Percentiles rank a stretch among this genome's conserved stretches.
Evolutionary conservation across 441 rosid species (phyloP).

Genomic region (Pelargonium citronellum): DNA sequence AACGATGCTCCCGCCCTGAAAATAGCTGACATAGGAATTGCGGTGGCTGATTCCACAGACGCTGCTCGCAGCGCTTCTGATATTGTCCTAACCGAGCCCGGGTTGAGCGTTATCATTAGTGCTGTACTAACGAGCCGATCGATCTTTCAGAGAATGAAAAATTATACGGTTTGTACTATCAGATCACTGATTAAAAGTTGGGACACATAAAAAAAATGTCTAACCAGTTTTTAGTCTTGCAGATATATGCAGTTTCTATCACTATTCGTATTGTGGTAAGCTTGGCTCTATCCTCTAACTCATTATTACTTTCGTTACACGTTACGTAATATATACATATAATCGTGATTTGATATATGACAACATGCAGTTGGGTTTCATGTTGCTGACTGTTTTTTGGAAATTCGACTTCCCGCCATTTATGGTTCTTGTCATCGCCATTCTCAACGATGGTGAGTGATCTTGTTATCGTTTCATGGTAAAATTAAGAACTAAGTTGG

Average conservation of each 20-base stretch:
- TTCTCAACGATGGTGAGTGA: slow-evolving; percentile 50
- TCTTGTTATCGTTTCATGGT: neutral
- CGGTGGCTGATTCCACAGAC: slow-evolving; percentile 89
- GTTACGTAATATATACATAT: neutral
- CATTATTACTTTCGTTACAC: neutral
- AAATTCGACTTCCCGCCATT: slow-evolving; percentile 88
- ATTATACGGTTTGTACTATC: slow-evolving; percentile 45
- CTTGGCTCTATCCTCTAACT: neutral
- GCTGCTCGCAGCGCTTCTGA: slow-evolving; percentile 87
- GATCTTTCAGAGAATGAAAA: slow-evolving; percentile 96
- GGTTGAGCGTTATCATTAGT: slow-evolving; percentile 74
- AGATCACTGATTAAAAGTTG: neutral
- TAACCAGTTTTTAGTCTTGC: neutral
- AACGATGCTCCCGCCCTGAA: slow-evolving; percentile 89
- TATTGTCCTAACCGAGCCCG: slow-evolving; percentile 87
- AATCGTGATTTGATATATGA: neutral
- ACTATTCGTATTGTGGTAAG: slow-evolving; percentile 69
- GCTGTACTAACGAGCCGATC: slow-evolving; percentile 91
- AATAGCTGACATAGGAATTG: slow-evolving; percentile 87
- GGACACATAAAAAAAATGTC: neutral
- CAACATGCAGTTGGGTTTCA: slow-evolving; percentile 49
- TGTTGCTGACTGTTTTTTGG: slow-evolving; percentile 83
- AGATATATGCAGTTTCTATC: slow-evolving; percentile 85
- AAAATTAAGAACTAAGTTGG: neutral
- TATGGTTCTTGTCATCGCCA: slow-evolving; percentile 88